Percentiles rank a stretch among this genome's conserved stretches.
Conservation (phyloP, 352 stramenopile species). For the Phytophthora lateralis region DNA sequence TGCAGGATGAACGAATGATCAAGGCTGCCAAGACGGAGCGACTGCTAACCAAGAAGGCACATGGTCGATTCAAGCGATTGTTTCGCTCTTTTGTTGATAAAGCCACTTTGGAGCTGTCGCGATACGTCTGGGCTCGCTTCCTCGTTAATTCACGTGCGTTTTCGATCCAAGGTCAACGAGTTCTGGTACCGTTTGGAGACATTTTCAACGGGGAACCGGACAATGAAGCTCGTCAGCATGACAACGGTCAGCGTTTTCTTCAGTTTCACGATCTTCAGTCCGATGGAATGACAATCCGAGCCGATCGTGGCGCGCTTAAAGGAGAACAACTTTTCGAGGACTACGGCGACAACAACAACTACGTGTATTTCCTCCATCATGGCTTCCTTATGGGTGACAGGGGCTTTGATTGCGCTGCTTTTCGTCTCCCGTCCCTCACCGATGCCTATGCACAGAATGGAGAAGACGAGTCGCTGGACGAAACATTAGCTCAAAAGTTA, state of each 20-base stretch:
- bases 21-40: slow-evolving; percentile 32
- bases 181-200: slow-evolving; percentile 88
- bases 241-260: slow-evolving; percentile 64
- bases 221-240: slow-evolving; percentile 20
- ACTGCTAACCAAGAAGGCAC: slow-evolving; percentile 28
- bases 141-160: slow-evolving; percentile 81
- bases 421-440: slow-evolving; percentile 40
- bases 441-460: slow-evolving; percentile 4
- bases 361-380: slow-evolving; percentile 88
- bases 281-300: slow-evolving; percentile 58
- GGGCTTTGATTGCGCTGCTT: slow-evolving; percentile 86
- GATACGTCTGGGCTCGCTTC: slow-evolving; percentile 58
- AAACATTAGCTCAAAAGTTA: slow-evolving; percentile 30
- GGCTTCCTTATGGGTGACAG: slow-evolving; percentile 91
- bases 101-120: slow-evolving; percentile 9
- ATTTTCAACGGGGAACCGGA: slow-evolving; percentile 84
- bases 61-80: slow-evolving; percentile 51
- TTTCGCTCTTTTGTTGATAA: slow-evolving; percentile 36
- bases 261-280: slow-evolving; percentile 55
- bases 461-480: slow-evolving; percentile 3
- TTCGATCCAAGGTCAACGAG: slow-evolving; percentile 72
- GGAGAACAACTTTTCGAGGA: slow-evolving; percentile 91
- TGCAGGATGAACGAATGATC: slow-evolving; percentile 61
- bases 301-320: slow-evolving; percentile 51
- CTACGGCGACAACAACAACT: slow-evolving; percentile 95